Conservation (phyloP, 352 stramenopile species). For the Ophiocytium majus region DNA sequence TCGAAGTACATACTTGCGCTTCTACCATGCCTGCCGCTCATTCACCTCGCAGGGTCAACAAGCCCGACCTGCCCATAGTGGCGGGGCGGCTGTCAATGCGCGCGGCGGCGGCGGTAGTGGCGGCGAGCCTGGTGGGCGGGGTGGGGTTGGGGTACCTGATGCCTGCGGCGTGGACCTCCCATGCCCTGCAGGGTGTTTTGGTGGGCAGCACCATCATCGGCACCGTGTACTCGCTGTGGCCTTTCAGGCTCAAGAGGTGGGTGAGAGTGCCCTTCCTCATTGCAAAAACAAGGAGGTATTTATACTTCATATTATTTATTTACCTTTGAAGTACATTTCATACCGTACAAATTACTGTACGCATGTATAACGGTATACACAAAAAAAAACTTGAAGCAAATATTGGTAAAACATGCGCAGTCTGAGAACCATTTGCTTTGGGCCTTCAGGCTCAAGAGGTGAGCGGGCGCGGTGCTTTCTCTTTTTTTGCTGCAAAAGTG, state of each 20-base stretch:
- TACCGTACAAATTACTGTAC: too few relatives aligned
- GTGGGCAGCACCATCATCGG: conserved; percentile 61
- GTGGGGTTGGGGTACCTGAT: conserved; percentile 33
- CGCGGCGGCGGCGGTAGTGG: conserved; percentile 47
- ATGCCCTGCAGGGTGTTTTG: conserved; percentile 30
- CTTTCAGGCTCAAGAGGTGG: conserved; percentile 69
- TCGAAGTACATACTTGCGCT: too few relatives aligned
- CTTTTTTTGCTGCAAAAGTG: too few relatives aligned
- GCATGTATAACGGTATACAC: too few relatives aligned
- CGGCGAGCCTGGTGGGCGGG: conserved; percentile 30
- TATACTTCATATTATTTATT: neutral
- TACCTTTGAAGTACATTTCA: neutral
- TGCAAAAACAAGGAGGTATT: neutral
- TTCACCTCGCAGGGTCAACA: conserved; percentile 75
- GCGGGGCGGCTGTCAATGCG: conserved; percentile 63
- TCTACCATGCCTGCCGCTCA: too few relatives aligned
- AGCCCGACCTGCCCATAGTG: conserved; percentile 72
- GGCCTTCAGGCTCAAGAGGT: too few relatives aligned
- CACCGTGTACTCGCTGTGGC: conserved; percentile 71
- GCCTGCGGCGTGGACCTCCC: conserved; percentile 22
- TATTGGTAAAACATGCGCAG: too few relatives aligned
- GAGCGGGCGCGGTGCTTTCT: too few relatives aligned
- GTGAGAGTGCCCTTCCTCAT: neutral
- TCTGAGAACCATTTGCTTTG: too few relatives aligned
- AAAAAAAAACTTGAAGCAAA: too few relatives aligned